Evolutionary conservation across 1,284 basidiomycete species (phyloP), one percentile per base, ranked within the genome.

Genomic region (Cutaneotrichosporon cavernicola): DNA sequence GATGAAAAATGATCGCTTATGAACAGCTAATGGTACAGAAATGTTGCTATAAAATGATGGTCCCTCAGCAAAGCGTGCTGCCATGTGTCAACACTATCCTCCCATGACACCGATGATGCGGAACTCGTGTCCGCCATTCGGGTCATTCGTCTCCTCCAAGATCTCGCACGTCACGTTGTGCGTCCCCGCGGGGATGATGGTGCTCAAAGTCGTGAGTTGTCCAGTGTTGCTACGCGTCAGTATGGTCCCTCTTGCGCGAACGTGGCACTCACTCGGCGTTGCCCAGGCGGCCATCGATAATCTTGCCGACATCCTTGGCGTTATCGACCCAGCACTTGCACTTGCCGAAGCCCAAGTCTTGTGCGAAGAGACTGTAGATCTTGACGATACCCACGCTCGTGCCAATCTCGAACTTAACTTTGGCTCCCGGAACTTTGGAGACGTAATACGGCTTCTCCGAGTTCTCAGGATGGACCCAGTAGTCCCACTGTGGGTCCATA

Each of bases 401-500:
- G 26, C 75, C 72, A 51, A 81, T 62, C 49, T 76, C 69, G 52
- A 80, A 77, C 32, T 63, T 63, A 18, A 79, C 74, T 26, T 30
- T 63, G 6, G 76, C 69, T 1, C 80, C 80, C 2, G 77, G 73
- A 26, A 60, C 47, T 6, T 63, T 65, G 4, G 75, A 73, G 5
- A 77, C 58, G 14, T 78, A 62, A 66, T 79, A 81, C 4, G 77
- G 76, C 68, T 81, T 81, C 66, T 81, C 78, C 13, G 63, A 63
- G 60, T 67, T 64, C n/a, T 77, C 74, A 5, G 70, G 70, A 63
- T 78, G 78, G 8, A 72, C 65, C 80, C 80, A 81, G 43, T 71
- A 64, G 30, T 73, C 69, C 79, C 79, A 81, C 8, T 76, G 76
- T 14, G 43, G 18, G 4, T 75, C 63, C 50, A 59, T 66, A 2